Evolutionary conservation across 139 green algal species (phyloP), one percentile per base, ranked within the genome.

Genomic region (Chlorella ohadii): DNA sequence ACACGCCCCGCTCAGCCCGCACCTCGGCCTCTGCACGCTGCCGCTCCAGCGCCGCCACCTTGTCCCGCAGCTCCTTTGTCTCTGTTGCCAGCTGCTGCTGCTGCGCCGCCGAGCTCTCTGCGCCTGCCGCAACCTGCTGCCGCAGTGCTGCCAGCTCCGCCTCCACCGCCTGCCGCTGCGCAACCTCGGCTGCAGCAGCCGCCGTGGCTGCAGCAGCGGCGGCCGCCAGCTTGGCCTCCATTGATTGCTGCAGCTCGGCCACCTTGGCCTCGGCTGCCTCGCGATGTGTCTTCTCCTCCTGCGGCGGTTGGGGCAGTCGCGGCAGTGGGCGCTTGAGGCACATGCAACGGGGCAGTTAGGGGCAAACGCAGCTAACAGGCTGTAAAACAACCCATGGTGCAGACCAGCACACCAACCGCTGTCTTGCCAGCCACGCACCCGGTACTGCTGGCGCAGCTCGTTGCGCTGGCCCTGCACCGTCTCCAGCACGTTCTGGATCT

Each of bases 401-500:
- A n/a, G n/a, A n/a, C 51, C 51, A 3, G 2, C 51, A 20, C 51
- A 9, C 15, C 51, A 59, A 59, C 15, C 51, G 44, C 44, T 51
- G 44, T 6, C 44, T 9, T 9, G 9, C 51, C 51, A 59, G 27
- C 20, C 16, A 23, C 64, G 13, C 61, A 84, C 90, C 81, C 87
- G 87, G 63, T 89, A 90, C 82, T 93, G 87, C 89, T 95, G 87
- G 13, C 91, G 88, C 78, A 97, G 89, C 85, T 97, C 95, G 81
- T 96, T 95, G 76, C 94, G 88, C 91, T 98, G 94, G 83, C 93
- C 87, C 87, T 96, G 92, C 72, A 97, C 91, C 33, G 88, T 92
- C 82, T 95, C 93, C 78, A 98, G 88, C 64, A 93, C 94, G 64
- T 74, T 83, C 67, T 93, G 81, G 84, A 96, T 76, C 84, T 98